These are phyloP conservation scores for Fusarium coffeatum DNA, from an alignment of 2,329 filamentous ascomycete genomes.

Conservation along the genomic window DNA sequence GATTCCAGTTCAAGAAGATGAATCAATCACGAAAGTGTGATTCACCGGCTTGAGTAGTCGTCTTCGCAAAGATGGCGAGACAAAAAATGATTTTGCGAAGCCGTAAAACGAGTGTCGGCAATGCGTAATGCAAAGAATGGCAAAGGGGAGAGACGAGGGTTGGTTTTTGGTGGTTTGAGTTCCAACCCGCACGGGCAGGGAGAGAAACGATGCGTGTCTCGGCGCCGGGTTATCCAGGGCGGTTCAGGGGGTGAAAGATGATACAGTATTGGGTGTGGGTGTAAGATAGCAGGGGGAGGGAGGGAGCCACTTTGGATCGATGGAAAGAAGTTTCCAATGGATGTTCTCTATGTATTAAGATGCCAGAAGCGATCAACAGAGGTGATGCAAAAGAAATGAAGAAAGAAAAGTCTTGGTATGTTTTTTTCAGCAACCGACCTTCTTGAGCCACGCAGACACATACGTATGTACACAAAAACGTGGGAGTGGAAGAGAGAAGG, in stretches of 20 bases:
- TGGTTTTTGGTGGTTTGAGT: conserved; percentile 43
- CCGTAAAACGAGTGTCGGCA: conserved; percentile 46
- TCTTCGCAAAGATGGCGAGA: conserved; percentile 32
- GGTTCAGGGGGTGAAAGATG: conserved; percentile 20
- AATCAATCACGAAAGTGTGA: conserved; percentile 32
- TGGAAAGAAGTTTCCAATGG: conserved; percentile 28
- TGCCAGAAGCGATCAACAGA: background rate
- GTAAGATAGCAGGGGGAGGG: conserved; percentile 30
- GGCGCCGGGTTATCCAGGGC: conserved; percentile 44
- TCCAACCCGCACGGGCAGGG: conserved; percentile 32
- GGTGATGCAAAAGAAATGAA: background rate
- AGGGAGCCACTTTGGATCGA: conserved; percentile 25
- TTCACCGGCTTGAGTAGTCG: conserved; percentile 26
- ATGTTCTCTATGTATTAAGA: background rate
- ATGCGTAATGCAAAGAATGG: conserved; percentile 42
- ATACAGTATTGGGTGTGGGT: conserved; percentile 21
- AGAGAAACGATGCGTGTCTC: conserved; percentile 45
- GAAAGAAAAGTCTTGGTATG: background rate
- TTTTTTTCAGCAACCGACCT: conserved; percentile 3
- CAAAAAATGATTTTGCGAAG: conserved; percentile 27
- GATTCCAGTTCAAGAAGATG: conserved; percentile 17
- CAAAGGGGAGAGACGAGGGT: conserved; percentile 40
- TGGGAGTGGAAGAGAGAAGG: conserved; percentile 23
- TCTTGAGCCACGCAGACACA: background rate
- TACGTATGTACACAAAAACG: conserved; percentile 28